Evolutionary conservation across 306 rosid species (phyloP).

Genomic region (Fragaria vesca): DNA sequence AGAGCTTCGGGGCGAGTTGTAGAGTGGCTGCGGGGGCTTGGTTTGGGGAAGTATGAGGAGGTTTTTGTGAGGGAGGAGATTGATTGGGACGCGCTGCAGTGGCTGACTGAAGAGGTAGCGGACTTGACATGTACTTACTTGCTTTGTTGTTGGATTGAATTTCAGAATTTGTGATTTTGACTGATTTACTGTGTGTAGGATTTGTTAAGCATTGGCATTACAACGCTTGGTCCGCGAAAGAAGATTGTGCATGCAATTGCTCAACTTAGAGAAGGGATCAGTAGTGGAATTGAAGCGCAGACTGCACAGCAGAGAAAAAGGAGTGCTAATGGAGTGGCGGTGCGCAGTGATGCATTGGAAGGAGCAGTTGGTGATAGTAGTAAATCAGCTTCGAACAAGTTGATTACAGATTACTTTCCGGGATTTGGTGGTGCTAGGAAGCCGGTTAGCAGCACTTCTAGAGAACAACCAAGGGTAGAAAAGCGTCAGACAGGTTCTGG

Average conservation of each 20-base stretch:
- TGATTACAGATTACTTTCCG: conserved; percentile 79
- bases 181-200: conserved; percentile 49
- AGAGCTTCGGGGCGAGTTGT: conserved; percentile 27
- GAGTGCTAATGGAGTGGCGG: conserved; percentile 39
- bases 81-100: conserved; percentile 72
- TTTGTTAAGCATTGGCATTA: conserved; percentile 67
- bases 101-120: conserved; percentile 80
- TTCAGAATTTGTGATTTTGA: not conserved
- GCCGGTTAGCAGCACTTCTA: conserved; percentile 38
- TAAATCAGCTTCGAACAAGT: conserved; percentile 61
- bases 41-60: conserved; percentile 65
- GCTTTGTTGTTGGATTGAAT: conserved; percentile 5
- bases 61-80: conserved; percentile 77
- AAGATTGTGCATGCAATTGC: conserved; percentile 65
- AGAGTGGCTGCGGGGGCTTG: conserved; percentile 58
- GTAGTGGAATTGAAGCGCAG: conserved; percentile 28
- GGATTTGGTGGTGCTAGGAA: conserved; percentile 56
- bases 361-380: conserved; percentile 34
- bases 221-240: conserved; percentile 90
- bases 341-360: conserved; percentile 39
- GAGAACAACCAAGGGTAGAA: conserved; percentile 33
- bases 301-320: conserved; percentile 32
- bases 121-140: not conserved
- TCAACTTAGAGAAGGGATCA: conserved; percentile 57
- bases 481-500: conserved; percentile 37